Evolutionary conservation across 345 rosid species (phyloP), one percentile per base, ranked within the genome.

Genomic region (Rubroshorea leprosula): DNA sequence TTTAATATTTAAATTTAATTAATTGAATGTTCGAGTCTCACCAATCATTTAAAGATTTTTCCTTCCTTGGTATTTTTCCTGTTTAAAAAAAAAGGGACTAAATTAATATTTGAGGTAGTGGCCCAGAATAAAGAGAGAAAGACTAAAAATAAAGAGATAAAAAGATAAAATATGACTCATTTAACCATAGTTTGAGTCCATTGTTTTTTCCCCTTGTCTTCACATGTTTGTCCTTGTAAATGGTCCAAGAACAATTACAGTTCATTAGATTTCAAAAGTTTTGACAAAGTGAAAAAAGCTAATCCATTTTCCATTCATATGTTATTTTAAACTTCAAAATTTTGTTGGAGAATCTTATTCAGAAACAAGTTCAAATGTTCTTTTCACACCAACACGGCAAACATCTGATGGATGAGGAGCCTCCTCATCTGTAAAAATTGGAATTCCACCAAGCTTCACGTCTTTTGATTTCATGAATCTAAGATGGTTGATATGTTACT

Each of bases 341-440:
- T n/a, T 18, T 35, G 52, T 31, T 46, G 52, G 52, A 26, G 26
- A 46, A 58, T 45, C 44, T 49, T 58, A 46, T 46, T 25, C 43
- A 26, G 17, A n/a, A 60, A 23, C 55, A 49, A 22, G 55, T 35
- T 21, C 49, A n/a, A 13, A 17, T 15, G 46, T 50, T 49, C 47
- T 38, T 60, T 60, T 38, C 66, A 65, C 64, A 54, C 60, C 65
- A 65, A 49, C 48, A 18, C 56, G 6, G 50, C 63, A 51, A n/a
- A n/a, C n/a, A n/a, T n/a, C n/a, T n/a, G n/a, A n/a, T n/a, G n/a
- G n/a, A n/a, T n/a, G 39, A 65, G 14, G 60, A 19, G 39, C 38
- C 15, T 19, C n/a, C 3, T 19, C 5, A 23, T 56, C 20, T 21
- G 19, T 13, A 17, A 56, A 41, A 55, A 55, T 44, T 44, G 51